A percentile compares a stretch with the other conserved stretches of the same genome.
Conservation (phyloP, 2,329 filamentous ascomycete genomes). For the Hymenoscyphus albidus region DNA sequence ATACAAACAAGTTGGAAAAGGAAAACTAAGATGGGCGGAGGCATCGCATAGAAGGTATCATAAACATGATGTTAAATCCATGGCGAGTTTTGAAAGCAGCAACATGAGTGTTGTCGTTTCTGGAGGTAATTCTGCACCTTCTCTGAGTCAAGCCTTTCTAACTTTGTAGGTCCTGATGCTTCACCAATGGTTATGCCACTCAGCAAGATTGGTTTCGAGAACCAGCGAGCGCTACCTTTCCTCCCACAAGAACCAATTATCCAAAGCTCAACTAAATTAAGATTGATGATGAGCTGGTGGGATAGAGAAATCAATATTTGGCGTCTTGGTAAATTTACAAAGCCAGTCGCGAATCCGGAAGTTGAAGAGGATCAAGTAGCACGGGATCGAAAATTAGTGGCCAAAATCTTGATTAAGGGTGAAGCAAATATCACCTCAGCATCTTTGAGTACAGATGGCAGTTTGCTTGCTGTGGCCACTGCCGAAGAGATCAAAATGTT, state of each 20-base stretch:
- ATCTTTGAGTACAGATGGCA: constrained; percentile 66
- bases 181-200: constrained; percentile 79
- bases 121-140: constrained; percentile 60
- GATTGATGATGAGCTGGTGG: constrained; percentile 89
- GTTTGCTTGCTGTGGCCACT: constrained; percentile 73
- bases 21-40: constrained; percentile 72
- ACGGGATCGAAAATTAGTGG: constrained; percentile 60
- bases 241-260: constrained; percentile 76
- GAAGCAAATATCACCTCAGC: constrained; percentile 81
- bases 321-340: constrained; percentile 45
- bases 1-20: constrained; percentile 64
- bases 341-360: constrained; percentile 32
- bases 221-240: constrained; percentile 77
- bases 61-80: constrained; percentile 89
- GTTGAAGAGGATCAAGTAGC: constrained; percentile 39
- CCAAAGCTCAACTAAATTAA: constrained; percentile 65
- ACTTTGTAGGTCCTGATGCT: constrained; percentile 70
- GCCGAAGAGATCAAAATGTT: constrained; percentile 74
- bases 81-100: constrained; percentile 83
- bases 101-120: constrained; percentile 84
- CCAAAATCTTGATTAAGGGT: constrained; percentile 64
- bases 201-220: constrained; percentile 70
- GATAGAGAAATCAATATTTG: constrained; percentile 83
- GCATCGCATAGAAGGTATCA: constrained; percentile 84
- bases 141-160: constrained; percentile 29